phyloP scores from a whole-genome alignment of 768 basidiomycete species.

The Auricularia auricula-judae region DNA sequence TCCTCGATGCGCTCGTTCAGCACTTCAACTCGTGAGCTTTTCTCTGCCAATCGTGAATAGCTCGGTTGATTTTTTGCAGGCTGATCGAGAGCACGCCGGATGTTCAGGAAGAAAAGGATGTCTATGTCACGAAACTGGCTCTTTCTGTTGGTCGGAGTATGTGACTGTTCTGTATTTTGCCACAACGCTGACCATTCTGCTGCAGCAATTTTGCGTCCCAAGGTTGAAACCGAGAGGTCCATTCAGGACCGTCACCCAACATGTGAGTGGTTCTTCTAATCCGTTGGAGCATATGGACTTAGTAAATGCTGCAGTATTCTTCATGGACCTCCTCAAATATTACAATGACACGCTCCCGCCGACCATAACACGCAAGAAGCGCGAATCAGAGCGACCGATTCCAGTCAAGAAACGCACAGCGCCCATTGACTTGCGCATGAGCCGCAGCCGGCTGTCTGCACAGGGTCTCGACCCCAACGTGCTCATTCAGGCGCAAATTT shows the following conservation, averaged over 20 bases:
- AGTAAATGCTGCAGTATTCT: slow-evolving; percentile 40
- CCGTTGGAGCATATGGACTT: not conserved
- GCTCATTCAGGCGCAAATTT: slow-evolving; percentile 40
- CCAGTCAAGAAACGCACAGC: slow-evolving; percentile 81
- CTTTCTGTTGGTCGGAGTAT: slow-evolving; percentile 78
- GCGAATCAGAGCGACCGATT: slow-evolving; percentile 75
- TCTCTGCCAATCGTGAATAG: slow-evolving; percentile 3
- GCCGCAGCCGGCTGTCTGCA: slow-evolving; percentile 61
- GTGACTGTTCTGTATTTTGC: slow-evolving; percentile 17
- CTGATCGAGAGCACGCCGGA: slow-evolving; percentile 55
- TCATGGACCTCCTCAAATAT: slow-evolving; percentile 74
- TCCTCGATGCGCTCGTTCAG: slow-evolving; percentile 64
- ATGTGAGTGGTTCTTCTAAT: slow-evolving; percentile 29
- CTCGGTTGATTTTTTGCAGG: slow-evolving; percentile 24
- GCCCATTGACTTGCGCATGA: slow-evolving; percentile 80
- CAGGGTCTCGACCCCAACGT: slow-evolving; percentile 55
- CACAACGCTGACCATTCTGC: slow-evolving; percentile 4
- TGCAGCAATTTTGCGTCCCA: slow-evolving; percentile 72
- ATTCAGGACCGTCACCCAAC: slow-evolving; percentile 87
- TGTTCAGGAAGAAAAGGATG: slow-evolving; percentile 58
- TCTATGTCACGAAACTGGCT: slow-evolving; percentile 80
- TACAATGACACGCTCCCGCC: slow-evolving; percentile 68
- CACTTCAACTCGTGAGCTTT: slow-evolving; percentile 59
- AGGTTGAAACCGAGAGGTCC: slow-evolving; percentile 68
- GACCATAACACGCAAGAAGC: slow-evolving; percentile 74